Conservation (phyloP, 352 stramenopile genomes). For the Phytophthora sansomeana region DNA sequence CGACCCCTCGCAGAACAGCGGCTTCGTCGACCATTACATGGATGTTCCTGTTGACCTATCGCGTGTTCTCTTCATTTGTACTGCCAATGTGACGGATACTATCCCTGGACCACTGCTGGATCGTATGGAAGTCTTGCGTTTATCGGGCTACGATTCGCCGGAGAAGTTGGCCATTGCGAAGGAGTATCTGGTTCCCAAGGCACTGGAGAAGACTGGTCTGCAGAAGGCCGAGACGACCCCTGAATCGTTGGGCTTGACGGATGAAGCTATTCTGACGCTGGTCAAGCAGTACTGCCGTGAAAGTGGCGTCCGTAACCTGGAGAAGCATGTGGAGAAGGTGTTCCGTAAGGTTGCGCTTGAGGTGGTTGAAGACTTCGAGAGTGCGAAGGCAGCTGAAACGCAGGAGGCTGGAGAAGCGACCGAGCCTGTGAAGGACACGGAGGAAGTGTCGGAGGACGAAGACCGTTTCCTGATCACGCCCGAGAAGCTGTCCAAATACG, state of each 20-base stretch:
- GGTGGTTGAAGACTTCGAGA: conserved; percentile 92
- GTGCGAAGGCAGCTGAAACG: conserved; percentile 24
- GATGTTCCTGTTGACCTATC: conserved; percentile 98
- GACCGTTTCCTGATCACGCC: conserved; percentile 92
- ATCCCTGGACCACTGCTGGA: conserved; percentile 98
- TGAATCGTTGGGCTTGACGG: conserved; percentile 90
- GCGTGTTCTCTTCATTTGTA: conserved; percentile 97
- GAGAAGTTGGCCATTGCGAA: conserved; percentile 99
- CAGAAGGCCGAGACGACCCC: conserved; percentile 72
- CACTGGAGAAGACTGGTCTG: conserved; percentile 93
- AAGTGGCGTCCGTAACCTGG: conserved; percentile 97
- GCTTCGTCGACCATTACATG: conserved; percentile 98
- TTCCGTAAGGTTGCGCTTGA: conserved; percentile 98
- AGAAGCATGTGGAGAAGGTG: conserved; percentile 99
- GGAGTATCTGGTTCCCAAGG: conserved; percentile 98
- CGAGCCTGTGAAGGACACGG: conserved; percentile 7
- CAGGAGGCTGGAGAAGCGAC: conserved; percentile 59
- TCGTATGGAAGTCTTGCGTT: conserved; percentile 98
- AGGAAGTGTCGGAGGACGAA: conserved; percentile 38
- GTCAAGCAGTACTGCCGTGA: conserved; percentile 97
- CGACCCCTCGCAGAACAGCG: conserved; percentile 97
- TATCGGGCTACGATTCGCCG: conserved; percentile 96
- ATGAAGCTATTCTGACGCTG: conserved; percentile 92
- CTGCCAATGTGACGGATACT: conserved; percentile 95
- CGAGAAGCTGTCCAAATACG: conserved; percentile 97